Base-by-base conservation (phyloP, 1,284 basidiomycete genomes). In the Phellinidium pouzarii region DNA sequence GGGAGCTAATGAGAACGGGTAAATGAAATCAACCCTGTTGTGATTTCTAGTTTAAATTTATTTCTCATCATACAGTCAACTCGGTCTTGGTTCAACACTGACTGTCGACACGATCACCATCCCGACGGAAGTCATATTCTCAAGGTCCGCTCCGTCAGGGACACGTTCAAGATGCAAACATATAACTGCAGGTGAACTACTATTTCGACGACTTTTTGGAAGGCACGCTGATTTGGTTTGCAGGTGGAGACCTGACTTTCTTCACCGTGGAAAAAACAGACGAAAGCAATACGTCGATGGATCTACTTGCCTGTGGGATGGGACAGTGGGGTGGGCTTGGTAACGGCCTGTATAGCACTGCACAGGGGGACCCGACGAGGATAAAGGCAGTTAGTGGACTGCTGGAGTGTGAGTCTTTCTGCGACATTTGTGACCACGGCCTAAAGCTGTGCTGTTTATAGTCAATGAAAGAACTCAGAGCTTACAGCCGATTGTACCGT, bases 1-100 rank as follows among this genome's bases (percentile, higher is more conserved):
- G 80, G 92, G 92, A 44, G 88, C 88, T 0, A 94, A 94, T 65
- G 84, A 88, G 58, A 85, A 76, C 59, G 89, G 91, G 83, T 86
- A 58, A 52, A 75, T 61, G 58, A 58, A 9, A 23, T 2, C 2
- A 38, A 23, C 38, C 6, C 38, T 41, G 26, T 17, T n/a, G 9
- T 11, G 11, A 42, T 48, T 42, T 12, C 4, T 23, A 23, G 17
- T 40, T 2, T 25, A 22, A 49, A 8, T 17, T 20, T 7, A 12
- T 23, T n/a, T 14, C 20, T 27, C 40, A 43, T 14, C 14, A 29
- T 46, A 54, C 59, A 89, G 88, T 37, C 91, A 94, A 68, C 76
- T 92, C 45, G 93, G 92, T 7, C 73, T 97, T 19, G 93, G 93
- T 2, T 69, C 75, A 6, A 76, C 78, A 51, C 73, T 87, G 14